Conservation (phyloP, 1,284 basidiomycete species). For the Austropuccinia psidii region DNA sequence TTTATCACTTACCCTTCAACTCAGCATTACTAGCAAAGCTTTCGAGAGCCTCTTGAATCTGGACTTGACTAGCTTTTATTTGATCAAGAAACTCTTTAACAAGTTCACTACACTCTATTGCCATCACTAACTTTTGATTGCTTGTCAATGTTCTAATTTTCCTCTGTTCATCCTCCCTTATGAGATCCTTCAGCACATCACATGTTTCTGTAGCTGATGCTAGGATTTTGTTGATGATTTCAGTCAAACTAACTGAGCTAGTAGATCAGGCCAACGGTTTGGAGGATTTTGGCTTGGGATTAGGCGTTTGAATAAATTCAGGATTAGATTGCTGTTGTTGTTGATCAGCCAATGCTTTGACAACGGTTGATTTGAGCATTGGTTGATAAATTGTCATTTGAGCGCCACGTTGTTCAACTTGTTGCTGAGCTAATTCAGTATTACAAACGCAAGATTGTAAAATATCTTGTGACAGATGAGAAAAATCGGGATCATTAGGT, state of each 20-base stretch:
- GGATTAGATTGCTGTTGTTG: conserved; percentile 47
- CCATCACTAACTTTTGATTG: conserved; percentile 54
- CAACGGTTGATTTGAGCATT: conserved; percentile 51
- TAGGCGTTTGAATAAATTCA: no score
- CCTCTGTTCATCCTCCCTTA: conserved; percentile 53
- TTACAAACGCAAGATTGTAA: conserved; percentile 67
- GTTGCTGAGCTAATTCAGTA: conserved; percentile 58
- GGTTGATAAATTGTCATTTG: conserved; percentile 50
- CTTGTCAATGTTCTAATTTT: conserved; percentile 56
- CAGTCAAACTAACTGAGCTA: neutral
- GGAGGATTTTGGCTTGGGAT: neutral
- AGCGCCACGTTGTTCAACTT: conserved; percentile 39
- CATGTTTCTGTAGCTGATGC: conserved; percentile 38
- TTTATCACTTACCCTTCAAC: neutral
- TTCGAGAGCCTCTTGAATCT: conserved; percentile 40
- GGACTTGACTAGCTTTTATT: conserved; percentile 44
- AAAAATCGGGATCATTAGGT: conserved; percentile 76
- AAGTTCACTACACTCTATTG: conserved; percentile 63
- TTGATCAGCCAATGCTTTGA: conserved; percentile 49
- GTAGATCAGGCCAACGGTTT: neutral
- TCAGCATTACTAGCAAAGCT: neutral
- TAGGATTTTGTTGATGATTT: conserved; percentile 15
- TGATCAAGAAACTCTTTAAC: conserved; percentile 53
- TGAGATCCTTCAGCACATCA: conserved; percentile 49
- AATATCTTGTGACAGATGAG: conserved; percentile 53